These are phyloP conservation scores for Wallemia hederae DNA, from an alignment of 1,284 basidiomycete genomes.

Conservation along the genomic window DNA sequence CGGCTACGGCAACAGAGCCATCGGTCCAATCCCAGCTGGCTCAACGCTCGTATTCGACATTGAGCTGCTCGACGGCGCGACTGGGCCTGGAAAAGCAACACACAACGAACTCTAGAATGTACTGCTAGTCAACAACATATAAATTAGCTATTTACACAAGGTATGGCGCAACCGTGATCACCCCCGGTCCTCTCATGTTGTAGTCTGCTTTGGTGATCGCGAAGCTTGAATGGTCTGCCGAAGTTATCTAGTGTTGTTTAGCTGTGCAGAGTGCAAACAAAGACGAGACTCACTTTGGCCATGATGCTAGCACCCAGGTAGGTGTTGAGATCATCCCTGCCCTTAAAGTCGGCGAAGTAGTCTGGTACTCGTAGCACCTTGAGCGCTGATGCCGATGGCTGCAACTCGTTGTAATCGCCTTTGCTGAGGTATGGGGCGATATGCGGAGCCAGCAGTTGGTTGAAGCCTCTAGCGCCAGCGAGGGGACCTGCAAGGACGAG, in stretches of 20 bases:
- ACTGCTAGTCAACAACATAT: no score
- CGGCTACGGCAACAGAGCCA: conserved; percentile 57
- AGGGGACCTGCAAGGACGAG: not conserved
- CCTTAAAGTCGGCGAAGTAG: conserved; percentile 12
- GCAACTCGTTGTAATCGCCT: not conserved
- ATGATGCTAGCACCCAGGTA: conserved; percentile 5
- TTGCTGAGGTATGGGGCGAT: not conserved
- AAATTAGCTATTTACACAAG: not conserved
- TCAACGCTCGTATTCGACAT: conserved; percentile 64
- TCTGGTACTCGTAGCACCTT: conserved; percentile 6
- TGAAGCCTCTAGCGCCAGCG: not conserved
- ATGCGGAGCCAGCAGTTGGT: not conserved
- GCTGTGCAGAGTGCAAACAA: not conserved
- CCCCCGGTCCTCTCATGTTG: not conserved
- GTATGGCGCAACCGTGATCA: not conserved
- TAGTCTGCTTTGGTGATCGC: not conserved
- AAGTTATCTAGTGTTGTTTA: not conserved
- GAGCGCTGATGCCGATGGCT: not conserved
- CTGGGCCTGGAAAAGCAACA: conserved; percentile 1
- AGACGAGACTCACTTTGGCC: not conserved
- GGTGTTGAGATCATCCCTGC: conserved; percentile 6
- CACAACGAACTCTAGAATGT: not conserved
- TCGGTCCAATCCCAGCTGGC: conserved; percentile 45
- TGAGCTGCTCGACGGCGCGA: conserved; percentile 4
- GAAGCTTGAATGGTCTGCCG: not conserved